These are phyloP conservation scores for Botrytis cinerea DNA, from an alignment of 2,329 filamentous ascomycete genomes.

Conservation along the genomic window DNA sequence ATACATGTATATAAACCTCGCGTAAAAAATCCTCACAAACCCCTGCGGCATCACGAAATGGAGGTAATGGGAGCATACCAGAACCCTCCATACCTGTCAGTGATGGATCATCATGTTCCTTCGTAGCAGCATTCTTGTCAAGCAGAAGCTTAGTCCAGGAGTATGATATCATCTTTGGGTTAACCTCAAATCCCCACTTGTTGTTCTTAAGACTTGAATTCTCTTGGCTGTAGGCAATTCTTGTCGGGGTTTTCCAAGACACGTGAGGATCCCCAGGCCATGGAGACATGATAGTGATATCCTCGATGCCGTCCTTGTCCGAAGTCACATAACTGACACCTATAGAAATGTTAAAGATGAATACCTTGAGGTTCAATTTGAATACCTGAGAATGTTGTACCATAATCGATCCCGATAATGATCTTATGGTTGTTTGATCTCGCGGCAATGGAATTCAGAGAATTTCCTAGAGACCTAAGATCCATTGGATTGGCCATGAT, in stretches of 20 bases:
- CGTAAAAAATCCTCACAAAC: constrained; percentile 35
- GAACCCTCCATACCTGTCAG: constrained; percentile 22
- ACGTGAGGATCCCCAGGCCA: constrained; percentile 31
- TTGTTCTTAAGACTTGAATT: constrained; percentile 25
- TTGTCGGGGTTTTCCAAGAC: constrained; percentile 31
- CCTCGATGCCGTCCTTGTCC: constrained; percentile 28
- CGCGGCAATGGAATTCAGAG: no score
- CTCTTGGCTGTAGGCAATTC: constrained; percentile 32
- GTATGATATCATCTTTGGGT: constrained; percentile 31
- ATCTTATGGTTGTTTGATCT: constrained; percentile 25
- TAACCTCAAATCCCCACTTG: constrained; percentile 37
- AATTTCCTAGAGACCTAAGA: no score
- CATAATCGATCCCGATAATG: constrained; percentile 37
- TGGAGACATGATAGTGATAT: constrained; percentile 29
- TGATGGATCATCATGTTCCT: constrained; percentile 29
- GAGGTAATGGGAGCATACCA: constrained; percentile 30
- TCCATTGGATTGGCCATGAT: no score
- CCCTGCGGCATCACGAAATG: constrained; percentile 26
- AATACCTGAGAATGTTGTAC: constrained; percentile 36
- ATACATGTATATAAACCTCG: constrained; percentile 30
- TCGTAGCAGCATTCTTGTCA: constrained; percentile 29
- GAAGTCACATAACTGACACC: constrained; percentile 30
- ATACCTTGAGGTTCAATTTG: not conserved
- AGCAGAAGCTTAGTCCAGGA: constrained; percentile 38
- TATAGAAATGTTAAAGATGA: not conserved